Conservation (phyloP, 2,329 filamentous ascomycete species). For the Aspergillus vadensis region DNA sequence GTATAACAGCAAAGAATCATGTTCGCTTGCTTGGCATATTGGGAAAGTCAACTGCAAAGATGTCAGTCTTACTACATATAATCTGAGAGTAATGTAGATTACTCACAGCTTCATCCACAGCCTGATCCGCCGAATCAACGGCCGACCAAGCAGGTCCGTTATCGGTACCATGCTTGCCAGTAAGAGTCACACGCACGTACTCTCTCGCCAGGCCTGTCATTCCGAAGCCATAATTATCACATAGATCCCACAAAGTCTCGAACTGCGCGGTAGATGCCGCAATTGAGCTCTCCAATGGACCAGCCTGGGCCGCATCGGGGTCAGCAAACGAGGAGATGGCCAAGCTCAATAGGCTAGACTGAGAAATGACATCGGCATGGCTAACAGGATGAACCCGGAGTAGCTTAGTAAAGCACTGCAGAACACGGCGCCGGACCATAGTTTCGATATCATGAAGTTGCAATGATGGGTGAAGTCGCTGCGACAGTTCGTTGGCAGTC, state of each 20-base stretch:
- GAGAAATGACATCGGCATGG: slow-evolving; percentile 80
- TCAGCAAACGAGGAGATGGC: slow-evolving; percentile 92
- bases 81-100: background rate
- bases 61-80: slow-evolving; percentile 16
- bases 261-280: slow-evolving; percentile 87
- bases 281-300: slow-evolving; percentile 85
- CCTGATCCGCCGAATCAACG: slow-evolving; percentile 40
- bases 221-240: slow-evolving; percentile 92
- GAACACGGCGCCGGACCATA: slow-evolving; percentile 88
- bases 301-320: slow-evolving; percentile 70
- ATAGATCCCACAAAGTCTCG: slow-evolving; percentile 92
- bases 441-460: slow-evolving; percentile 88
- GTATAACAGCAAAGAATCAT: slow-evolving; percentile 84
- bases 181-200: slow-evolving; percentile 70
- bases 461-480: slow-evolving; percentile 79
- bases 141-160: slow-evolving; percentile 50
- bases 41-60: slow-evolving; percentile 54
- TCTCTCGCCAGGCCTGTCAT: slow-evolving; percentile 82
- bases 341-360: slow-evolving; percentile 87
- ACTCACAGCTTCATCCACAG: slow-evolving; percentile 47
- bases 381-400: slow-evolving; percentile 84
- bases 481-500: slow-evolving; percentile 80
- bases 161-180: slow-evolving; percentile 67
- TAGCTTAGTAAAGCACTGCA: slow-evolving; percentile 92
- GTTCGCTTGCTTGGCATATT: slow-evolving; percentile 79